A percentile compares a stretch with the other conserved stretches of the same genome.
Evolutionary conservation across 202 grass and related monocot species (phyloP).

Genomic region (Zoysia matrella): DNA sequence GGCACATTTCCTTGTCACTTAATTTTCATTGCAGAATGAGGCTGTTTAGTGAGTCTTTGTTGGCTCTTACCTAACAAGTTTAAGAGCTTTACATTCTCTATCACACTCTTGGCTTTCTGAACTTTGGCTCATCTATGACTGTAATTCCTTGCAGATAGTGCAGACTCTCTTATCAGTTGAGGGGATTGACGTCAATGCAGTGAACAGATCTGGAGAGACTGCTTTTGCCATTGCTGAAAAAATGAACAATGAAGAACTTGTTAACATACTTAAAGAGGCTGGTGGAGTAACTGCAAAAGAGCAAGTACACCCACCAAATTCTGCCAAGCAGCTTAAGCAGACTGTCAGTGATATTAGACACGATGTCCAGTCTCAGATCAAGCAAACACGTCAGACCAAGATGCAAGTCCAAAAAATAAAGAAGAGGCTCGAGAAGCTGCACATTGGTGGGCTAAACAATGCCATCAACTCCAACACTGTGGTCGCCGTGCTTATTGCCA

Average conservation of each 20-base stretch:
- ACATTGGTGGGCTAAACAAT: too few species aligned
- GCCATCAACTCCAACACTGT: conserved; percentile 99
- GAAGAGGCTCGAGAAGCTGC: too few species aligned
- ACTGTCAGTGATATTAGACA: conserved; percentile 97
- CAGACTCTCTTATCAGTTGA: conserved; percentile 65
- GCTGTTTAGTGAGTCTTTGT: not conserved
- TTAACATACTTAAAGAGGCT: conserved; percentile 59
- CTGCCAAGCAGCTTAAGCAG: conserved; percentile 86
- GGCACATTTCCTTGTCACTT: not conserved
- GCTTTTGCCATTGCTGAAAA: conserved; percentile 82
- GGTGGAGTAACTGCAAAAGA: conserved; percentile 72
- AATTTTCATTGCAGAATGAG: not conserved
- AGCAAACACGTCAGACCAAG: too few species aligned
- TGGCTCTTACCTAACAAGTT: not conserved
- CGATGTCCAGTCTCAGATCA: conserved; percentile 85
- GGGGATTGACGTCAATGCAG: conserved; percentile 78
- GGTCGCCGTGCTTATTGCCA: conserved; percentile 91
- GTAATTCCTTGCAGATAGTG: conserved; percentile 65
- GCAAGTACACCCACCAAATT: conserved; percentile 66
- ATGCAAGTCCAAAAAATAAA: too few species aligned
- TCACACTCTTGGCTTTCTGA: not conserved
- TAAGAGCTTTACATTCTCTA: not conserved
- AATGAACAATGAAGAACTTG: conserved; percentile 70
- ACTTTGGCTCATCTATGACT: conserved; percentile 33
- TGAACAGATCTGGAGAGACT: conserved; percentile 80